These are phyloP conservation scores for Starmerella geochares DNA, from an alignment of 805 yeast species.

Conservation along the genomic window DNA sequence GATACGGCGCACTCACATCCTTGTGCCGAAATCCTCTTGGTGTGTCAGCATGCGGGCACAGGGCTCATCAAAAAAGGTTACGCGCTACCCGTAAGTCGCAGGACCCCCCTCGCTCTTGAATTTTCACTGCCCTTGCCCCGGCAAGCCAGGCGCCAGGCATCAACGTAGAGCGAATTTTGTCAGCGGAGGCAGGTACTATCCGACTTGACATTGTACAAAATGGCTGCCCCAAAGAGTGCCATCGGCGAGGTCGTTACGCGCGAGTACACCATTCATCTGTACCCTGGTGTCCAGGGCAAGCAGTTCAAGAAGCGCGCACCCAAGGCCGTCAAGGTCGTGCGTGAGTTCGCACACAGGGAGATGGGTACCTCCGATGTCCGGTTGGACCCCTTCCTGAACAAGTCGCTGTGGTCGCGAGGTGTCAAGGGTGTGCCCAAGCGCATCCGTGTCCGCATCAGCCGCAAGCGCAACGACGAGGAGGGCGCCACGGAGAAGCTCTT, in stretches of 20 bases:
- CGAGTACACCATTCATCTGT: slow-evolving; percentile 99
- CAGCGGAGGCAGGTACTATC: slow-evolving; percentile 6
- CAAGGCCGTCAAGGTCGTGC: slow-evolving; percentile 98
- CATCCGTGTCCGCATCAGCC: slow-evolving; percentile 95
- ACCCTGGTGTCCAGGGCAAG: slow-evolving; percentile 98
- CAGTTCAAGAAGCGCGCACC: slow-evolving; percentile 99
- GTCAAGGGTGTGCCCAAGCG: slow-evolving; percentile 98
- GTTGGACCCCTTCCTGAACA: slow-evolving; percentile 96
- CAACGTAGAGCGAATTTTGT: slow-evolving; percentile 8
- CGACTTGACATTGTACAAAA: slow-evolving; percentile 23
- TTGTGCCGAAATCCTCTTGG: too few species aligned
- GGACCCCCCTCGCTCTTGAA: neutral
- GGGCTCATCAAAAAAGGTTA: neutral
- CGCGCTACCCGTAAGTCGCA: neutral
- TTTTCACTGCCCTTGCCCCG: slow-evolving; percentile 1
- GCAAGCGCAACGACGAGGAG: slow-evolving; percentile 99
- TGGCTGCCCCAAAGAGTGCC: slow-evolving; percentile 49
- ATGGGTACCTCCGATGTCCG: slow-evolving; percentile 99
- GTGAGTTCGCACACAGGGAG: slow-evolving; percentile 96
- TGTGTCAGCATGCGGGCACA: slow-evolving; percentile 3
- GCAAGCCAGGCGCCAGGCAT: neutral
- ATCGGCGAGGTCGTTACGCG: slow-evolving; percentile 99
- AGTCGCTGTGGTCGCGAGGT: slow-evolving; percentile 99
- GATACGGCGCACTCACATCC: too few species aligned
- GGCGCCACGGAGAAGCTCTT: slow-evolving; percentile 95